Evolutionary conservation across 306 rosid genomes (phyloP).

Genomic region (Casuarina cunninghamiana): DNA sequence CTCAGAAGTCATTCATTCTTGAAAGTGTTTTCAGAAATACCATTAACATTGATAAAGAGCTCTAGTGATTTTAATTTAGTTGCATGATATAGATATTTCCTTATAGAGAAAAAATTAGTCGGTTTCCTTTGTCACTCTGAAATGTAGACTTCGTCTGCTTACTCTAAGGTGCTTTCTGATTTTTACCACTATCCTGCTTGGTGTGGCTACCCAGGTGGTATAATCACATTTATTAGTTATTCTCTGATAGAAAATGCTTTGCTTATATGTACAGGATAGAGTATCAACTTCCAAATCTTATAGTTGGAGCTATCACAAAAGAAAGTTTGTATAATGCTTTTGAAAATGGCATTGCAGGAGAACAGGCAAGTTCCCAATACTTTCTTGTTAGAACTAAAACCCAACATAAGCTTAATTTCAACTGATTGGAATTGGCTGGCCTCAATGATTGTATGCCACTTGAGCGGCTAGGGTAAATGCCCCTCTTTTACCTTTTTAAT

Average conservation of each 20-base stretch:
- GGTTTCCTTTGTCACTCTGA: constrained; percentile 2
- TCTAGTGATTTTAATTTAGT: constrained; percentile 7
- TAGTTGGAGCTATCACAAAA: constrained; percentile 92
- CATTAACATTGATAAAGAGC: background rate
- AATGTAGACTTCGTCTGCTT: background rate
- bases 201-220: constrained; percentile 5
- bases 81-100: background rate
- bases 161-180: background rate
- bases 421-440: background rate
- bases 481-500: background rate
- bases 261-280: constrained; percentile 66
- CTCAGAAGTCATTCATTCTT: constrained; percentile 16
- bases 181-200: constrained; percentile 6
- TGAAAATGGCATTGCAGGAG: constrained; percentile 83
- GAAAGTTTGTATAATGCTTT: constrained; percentile 95
- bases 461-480: background rate
- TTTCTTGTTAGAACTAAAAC: background rate
- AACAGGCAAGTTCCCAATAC: constrained; percentile 52
- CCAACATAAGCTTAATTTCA: background rate
- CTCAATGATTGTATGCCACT: background rate
- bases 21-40: constrained; percentile 5
- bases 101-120: background rate
- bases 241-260: constrained; percentile 20
- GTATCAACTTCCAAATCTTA: constrained; percentile 97
- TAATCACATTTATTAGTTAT: constrained; percentile 5